Conservation (phyloP, 129 eudicot genomes). For the Glebionis coronaria region DNA sequence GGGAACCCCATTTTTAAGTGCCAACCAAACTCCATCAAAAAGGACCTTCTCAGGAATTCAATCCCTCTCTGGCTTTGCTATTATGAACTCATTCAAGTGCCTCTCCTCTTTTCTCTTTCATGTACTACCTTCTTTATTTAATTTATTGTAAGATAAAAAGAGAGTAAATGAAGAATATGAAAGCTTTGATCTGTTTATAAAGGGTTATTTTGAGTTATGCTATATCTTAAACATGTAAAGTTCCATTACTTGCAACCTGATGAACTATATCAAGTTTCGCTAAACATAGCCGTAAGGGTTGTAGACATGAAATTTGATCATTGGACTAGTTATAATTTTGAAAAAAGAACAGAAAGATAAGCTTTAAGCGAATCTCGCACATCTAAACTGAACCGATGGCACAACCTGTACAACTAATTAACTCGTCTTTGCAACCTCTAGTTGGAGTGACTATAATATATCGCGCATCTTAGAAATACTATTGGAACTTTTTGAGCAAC, state of each 20-base stretch:
- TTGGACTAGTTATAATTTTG: no score
- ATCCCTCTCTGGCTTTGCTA: slow-evolving; percentile 35
- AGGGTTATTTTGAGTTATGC: not conserved
- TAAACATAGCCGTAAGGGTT: not conserved
- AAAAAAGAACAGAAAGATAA: no score
- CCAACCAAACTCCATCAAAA: slow-evolving; percentile 34
- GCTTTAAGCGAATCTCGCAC: no score
- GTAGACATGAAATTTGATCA: no score
- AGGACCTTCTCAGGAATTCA: slow-evolving; percentile 32
- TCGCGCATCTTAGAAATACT: no score
- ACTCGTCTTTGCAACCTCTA: no score
- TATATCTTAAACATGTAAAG: not conserved
- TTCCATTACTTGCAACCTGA: no score
- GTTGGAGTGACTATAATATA: no score
- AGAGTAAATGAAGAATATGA: not conserved
- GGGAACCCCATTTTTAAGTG: slow-evolving; percentile 39
- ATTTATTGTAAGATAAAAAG: not conserved
- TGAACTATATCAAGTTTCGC: not conserved
- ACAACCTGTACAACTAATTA: no score
- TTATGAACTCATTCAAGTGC: slow-evolving; percentile 35
- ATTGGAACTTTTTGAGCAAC: no score
- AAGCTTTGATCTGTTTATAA: not conserved
- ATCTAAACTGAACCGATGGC: no score
- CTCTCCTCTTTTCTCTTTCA: slow-evolving; percentile 31
- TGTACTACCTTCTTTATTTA: slow-evolving; percentile 33